Evolutionary conservation across 179 eudicot species (phyloP).

Genomic region (Silene noctiflora): DNA sequence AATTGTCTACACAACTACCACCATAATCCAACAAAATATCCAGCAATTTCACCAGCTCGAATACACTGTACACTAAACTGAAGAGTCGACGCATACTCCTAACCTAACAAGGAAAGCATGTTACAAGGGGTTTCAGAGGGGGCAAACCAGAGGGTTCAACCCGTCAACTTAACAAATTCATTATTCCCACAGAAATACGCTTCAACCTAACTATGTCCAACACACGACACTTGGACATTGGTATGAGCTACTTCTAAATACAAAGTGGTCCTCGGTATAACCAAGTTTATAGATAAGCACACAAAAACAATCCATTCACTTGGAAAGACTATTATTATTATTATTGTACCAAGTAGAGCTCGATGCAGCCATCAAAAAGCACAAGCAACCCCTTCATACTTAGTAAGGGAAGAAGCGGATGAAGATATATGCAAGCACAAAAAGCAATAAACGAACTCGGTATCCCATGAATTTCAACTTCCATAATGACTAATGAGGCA

Average conservation of each 20-base stretch:
- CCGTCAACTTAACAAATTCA: not conserved
- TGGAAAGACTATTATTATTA: too few species aligned
- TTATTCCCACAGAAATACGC: not conserved
- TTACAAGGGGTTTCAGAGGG: not conserved
- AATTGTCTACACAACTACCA: constrained; percentile 2
- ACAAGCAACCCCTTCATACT: not conserved
- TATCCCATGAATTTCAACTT: not conserved
- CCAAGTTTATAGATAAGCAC: not conserved
- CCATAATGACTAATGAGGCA: not conserved
- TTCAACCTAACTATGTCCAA: not conserved
- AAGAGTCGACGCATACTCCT: not conserved
- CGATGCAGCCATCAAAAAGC: not conserved
- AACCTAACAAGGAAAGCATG: not conserved
- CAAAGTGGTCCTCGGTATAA: not conserved
- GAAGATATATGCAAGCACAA: not conserved
- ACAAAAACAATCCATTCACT: too few species aligned
- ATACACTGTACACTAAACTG: not conserved
- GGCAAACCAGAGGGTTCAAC: not conserved
- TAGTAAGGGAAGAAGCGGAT: not conserved
- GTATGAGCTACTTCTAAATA: not conserved
- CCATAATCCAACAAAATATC: not conserved
- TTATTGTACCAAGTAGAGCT: too few species aligned
- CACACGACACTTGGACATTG: not conserved
- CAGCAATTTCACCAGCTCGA: not conserved
- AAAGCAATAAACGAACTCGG: not conserved